Evolutionary conservation across 1,139 yeast species (phyloP), one percentile per base, ranked within the genome.

Genomic region (Tardiomyces digboiensis): DNA sequence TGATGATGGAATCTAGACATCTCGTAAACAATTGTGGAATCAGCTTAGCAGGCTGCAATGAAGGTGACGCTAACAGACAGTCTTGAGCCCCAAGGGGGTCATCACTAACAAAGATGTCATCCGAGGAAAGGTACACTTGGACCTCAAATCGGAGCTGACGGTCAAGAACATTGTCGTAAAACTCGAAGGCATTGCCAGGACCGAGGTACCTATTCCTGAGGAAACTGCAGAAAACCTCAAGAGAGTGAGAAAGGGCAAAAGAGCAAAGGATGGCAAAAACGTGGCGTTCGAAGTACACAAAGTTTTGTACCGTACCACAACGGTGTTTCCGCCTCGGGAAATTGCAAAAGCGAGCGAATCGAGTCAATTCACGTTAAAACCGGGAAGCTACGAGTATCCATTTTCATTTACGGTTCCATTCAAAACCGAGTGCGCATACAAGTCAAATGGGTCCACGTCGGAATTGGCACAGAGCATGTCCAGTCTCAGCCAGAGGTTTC

Each of bases 271-370:
- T 38, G 20, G 44, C 49, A 41, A 52, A 46, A 40, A 52, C 44
- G 49, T 52, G 29, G 52, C 58, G 3, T 52, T 51, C 36, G 85
- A 79, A 55, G 61, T 64, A 14, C 86, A 80, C 59, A 72, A 74
- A 51, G 68, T 80, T 14, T 64, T 80, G 38, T 79, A 79, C 52
- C 75, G 76, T 45, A 71, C 80, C 0, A 50, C 59, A 39, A 70
- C 77, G 1, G 80, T 80, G 21, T 80, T 80, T 52, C 86, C 87
- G 0, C 82, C 86, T 0, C 67, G 63, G 22, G 75, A 78, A 43
- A 67, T 79, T 21, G 62, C 76, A 12, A 57, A 66, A 38, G 75
- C 72, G 1, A 67, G 77, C 19, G 64, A 63, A 41, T 67, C 75
- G 4, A 70, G 71, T 47, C 79, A 76, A 44, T 79, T 74, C 57